Evolutionary conservation across 106 monocot genomes (phyloP).

Genomic region (Posidonia australis): DNA sequence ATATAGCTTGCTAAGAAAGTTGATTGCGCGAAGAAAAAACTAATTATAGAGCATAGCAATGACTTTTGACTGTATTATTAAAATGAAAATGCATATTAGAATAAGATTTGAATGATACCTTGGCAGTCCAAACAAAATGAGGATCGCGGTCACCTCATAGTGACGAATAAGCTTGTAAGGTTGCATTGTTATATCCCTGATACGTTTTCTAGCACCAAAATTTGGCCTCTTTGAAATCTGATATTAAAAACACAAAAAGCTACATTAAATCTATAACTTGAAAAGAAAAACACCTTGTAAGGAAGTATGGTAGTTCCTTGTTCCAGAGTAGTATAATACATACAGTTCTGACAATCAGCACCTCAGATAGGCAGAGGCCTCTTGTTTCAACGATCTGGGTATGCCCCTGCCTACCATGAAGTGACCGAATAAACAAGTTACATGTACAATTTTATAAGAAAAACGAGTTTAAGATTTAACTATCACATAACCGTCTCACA

Average conservation of each 20-base stretch:
- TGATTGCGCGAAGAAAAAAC: too few relatives aligned
- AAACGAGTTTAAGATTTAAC: not conserved
- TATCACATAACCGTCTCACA: not conserved
- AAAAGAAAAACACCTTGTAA: not conserved
- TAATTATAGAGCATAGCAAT: too few relatives aligned
- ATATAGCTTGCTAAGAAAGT: too few relatives aligned
- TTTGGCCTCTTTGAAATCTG: constrained; percentile 64
- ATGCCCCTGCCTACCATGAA: constrained; percentile 8
- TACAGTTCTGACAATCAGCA: constrained; percentile 73
- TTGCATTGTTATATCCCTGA: constrained; percentile 74
- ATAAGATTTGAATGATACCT: constrained; percentile 32
- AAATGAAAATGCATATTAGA: not conserved
- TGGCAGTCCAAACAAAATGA: constrained; percentile 79
- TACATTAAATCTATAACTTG: too few relatives aligned
- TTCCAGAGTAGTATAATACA: not conserved
- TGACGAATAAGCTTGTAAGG: too few relatives aligned
- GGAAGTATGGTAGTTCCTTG: not conserved
- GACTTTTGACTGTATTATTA: too few relatives aligned
- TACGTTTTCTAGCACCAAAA: constrained; percentile 49
- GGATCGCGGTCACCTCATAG: too few relatives aligned
- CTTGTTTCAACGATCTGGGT: constrained; percentile 23
- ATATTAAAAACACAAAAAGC: too few relatives aligned
- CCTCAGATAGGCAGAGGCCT: constrained; percentile 24
- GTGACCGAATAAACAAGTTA: not conserved
- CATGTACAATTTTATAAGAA: too few relatives aligned